Conservation (phyloP, 768 basidiomycete species). For the Amanita polypyramis region DNA sequence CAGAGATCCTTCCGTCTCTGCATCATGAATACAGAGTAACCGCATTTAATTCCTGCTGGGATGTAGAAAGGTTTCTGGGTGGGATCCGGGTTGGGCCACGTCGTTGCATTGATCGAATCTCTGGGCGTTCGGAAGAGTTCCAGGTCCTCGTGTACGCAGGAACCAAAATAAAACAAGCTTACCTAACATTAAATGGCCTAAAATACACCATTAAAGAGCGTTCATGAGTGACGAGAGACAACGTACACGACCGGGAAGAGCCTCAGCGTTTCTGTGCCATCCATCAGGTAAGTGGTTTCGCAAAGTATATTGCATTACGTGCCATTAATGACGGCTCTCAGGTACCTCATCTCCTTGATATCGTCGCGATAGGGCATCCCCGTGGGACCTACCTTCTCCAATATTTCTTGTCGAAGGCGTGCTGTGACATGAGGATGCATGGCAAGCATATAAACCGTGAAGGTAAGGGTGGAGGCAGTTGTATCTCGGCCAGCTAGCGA, state of each 20-base stretch:
- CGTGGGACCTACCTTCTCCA: constrained; percentile 36
- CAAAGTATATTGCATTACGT: neutral
- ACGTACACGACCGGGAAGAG: constrained; percentile 43
- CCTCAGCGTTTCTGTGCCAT: constrained; percentile 36
- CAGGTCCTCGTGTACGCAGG: neutral
- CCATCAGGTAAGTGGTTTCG: neutral
- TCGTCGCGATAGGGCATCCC: constrained; percentile 43
- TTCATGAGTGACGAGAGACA: neutral
- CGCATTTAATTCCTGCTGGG: constrained; percentile 36
- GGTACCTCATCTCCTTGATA: constrained; percentile 51
- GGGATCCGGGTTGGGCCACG: constrained; percentile 35
- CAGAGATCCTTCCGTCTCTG: constrained; percentile 57
- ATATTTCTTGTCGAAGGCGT: constrained; percentile 47
- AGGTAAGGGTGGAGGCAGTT: constrained; percentile 33
- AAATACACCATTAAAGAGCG: neutral
- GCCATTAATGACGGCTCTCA: constrained; percentile 61
- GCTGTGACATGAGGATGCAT: constrained; percentile 35
- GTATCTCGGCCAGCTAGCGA: constrained; percentile 33
- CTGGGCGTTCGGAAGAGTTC: constrained; percentile 18
- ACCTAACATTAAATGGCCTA: constrained; percentile 43
- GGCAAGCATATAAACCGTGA: constrained; percentile 35
- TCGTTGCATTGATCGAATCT: constrained; percentile 35
- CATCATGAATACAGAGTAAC: constrained; percentile 55
- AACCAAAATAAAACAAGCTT: neutral
- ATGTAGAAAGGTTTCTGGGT: constrained; percentile 41